phyloP scores from a whole-genome alignment of 1,284 basidiomycete genomes.

The Moesziomyces parantarcticus region DNA sequence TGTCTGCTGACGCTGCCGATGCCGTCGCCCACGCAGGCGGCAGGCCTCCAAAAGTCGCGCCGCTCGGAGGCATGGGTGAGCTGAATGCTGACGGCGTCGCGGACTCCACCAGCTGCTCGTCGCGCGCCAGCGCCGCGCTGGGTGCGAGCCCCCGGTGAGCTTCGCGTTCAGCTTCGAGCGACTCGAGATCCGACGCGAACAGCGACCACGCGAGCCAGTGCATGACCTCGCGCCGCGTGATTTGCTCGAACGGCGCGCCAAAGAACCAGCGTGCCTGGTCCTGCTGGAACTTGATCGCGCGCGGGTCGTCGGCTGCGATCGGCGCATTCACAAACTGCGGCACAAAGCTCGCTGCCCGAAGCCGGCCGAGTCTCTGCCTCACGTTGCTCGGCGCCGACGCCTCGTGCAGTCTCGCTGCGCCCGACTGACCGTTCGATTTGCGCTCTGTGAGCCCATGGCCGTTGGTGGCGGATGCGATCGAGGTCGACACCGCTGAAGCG shows the following conservation, averaged over 20 bases:
- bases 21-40: conserved; percentile 5
- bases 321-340: conserved; percentile 51
- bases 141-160: neutral
- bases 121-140: neutral
- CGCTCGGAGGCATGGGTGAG: conserved; percentile 33
- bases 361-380: conserved; percentile 28
- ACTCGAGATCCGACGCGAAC: conserved; percentile 51
- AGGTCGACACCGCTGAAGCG: conserved; percentile 15
- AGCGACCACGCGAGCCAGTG: conserved; percentile 66
- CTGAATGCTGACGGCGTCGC: conserved; percentile 24
- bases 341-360: conserved; percentile 47
- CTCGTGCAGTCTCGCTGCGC: conserved; percentile 2
- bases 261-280: conserved; percentile 62
- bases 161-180: conserved; percentile 49
- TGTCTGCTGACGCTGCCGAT: neutral
- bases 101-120: conserved; percentile 2
- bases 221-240: conserved; percentile 55
- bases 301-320: conserved; percentile 51
- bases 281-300: conserved; percentile 55
- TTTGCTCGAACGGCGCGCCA: conserved; percentile 34
- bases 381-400: conserved; percentile 14
- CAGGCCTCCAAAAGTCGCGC: conserved; percentile 13
- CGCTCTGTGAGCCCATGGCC: neutral
- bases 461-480: neutral
- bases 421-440: conserved; percentile 3